Conservation (phyloP, 2,329 filamentous ascomycete genomes). For the Geosmithia morbida region DNA sequence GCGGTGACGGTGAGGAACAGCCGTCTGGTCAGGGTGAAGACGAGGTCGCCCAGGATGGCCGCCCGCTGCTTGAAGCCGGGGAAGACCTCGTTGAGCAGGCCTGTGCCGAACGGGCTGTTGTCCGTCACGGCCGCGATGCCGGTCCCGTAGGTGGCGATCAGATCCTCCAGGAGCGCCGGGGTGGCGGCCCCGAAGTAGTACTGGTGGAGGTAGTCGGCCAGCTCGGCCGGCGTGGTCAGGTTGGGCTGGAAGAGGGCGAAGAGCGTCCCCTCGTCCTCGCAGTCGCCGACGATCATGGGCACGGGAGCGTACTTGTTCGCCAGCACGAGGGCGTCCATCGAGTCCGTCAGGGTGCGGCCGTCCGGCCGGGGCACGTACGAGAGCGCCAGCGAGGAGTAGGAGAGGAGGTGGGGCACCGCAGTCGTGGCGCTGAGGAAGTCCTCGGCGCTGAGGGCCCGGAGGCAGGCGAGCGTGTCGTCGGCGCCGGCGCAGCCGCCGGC, state of each 20-base stretch:
- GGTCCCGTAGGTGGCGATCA: conserved; percentile 40
- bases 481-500: conserved; percentile 37
- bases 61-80: conserved; percentile 51
- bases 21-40: conserved; percentile 27
- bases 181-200: conserved; percentile 32
- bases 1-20: conserved; percentile 29
- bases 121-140: conserved; percentile 30
- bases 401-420: conserved; percentile 40
- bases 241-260: conserved; percentile 45
- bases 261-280: conserved; percentile 53
- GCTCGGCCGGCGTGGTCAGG: conserved; percentile 35
- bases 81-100: conserved; percentile 42
- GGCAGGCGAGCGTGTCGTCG: conserved; percentile 34
- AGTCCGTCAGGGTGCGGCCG: conserved; percentile 33
- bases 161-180: conserved; percentile 22
- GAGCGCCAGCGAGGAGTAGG: conserved; percentile 42
- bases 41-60: conserved; percentile 48
- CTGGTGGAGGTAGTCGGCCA: conserved; percentile 35
- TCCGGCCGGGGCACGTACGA: conserved; percentile 50
- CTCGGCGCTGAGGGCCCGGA: conserved; percentile 36
- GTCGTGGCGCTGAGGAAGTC: conserved; percentile 40
- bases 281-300: conserved; percentile 48
- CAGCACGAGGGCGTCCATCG: conserved; percentile 32
- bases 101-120: conserved; percentile 47
- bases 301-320: conserved; percentile 38